Evolutionary conservation across 1,139 yeast genomes (phyloP).

Genomic region (Yamadazyma kanchanaburiensis): DNA sequence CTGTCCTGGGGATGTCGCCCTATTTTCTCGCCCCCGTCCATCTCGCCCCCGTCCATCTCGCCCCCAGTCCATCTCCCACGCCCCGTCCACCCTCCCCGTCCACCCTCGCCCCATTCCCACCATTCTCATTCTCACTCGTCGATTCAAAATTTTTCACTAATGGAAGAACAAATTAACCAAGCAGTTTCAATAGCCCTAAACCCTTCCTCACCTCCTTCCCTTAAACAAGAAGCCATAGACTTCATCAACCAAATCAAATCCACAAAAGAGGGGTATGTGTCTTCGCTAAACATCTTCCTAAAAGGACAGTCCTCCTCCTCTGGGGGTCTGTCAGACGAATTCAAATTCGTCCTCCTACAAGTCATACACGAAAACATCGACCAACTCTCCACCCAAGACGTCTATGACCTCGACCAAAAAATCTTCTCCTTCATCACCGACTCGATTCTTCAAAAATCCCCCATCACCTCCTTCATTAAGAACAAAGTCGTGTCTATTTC

Average conservation of each 20-base stretch:
- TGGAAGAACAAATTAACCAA: constrained; percentile 57
- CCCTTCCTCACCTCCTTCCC: constrained; percentile 63
- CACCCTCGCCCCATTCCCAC: neutral
- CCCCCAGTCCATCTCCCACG: no score
- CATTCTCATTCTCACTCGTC: constrained; percentile 1
- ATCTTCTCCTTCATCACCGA: constrained; percentile 33
- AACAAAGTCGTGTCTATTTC: constrained; percentile 79
- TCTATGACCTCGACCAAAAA: constrained; percentile 39
- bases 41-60: no score
- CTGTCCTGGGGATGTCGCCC: no score
- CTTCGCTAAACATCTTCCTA: constrained; percentile 63
- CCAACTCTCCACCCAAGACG: constrained; percentile 44
- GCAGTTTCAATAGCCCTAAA: constrained; percentile 89
- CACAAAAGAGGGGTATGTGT: constrained; percentile 76
- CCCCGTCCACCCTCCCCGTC: neutral
- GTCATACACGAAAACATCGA: constrained; percentile 68
- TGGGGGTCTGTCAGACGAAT: constrained; percentile 32
- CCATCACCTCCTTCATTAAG: constrained; percentile 63
- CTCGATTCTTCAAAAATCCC: constrained; percentile 16
- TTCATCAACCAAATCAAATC: constrained; percentile 73
- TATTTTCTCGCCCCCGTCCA: no score
- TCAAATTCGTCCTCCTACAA: constrained; percentile 77
- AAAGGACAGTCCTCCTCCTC: no score
- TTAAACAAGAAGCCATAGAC: constrained; percentile 81
- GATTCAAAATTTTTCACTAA: constrained; percentile 1